phyloP scores from a whole-genome alignment of 2,329 filamentous ascomycete species.

The Fusarium piperis region DNA sequence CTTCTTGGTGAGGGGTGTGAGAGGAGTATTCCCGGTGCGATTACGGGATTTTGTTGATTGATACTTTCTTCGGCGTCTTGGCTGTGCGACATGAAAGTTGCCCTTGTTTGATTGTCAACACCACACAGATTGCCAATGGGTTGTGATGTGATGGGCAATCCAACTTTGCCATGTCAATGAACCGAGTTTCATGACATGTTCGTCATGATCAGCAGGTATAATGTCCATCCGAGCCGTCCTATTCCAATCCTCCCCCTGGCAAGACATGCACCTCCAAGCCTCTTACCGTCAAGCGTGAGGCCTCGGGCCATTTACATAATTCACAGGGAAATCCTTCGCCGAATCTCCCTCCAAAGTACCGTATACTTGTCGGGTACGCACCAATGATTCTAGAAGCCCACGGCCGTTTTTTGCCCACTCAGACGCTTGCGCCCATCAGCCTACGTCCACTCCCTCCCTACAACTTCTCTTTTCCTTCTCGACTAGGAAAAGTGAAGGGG shows the following conservation, averaged over 20 bases:
- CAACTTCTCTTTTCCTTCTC: background rate
- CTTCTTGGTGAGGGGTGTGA: background rate
- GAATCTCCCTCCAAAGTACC: slow-evolving; percentile 16
- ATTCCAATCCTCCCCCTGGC: background rate
- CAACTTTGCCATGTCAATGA: background rate
- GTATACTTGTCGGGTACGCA: slow-evolving; percentile 21
- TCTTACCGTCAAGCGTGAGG: background rate
- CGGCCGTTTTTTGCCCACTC: background rate
- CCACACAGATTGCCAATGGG: background rate
- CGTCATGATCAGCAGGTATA: background rate
- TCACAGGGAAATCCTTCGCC: background rate
- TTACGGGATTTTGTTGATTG: background rate
- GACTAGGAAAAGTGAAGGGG: background rate
- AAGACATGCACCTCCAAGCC: background rate
- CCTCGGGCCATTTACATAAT: slow-evolving; percentile 24
- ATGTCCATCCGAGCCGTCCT: background rate
- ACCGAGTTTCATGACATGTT: background rate
- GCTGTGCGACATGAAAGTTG: background rate
- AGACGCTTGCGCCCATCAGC: slow-evolving; percentile 11
- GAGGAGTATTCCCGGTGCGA: background rate
- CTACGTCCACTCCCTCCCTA: slow-evolving; percentile 15
- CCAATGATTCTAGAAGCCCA: slow-evolving; percentile 20
- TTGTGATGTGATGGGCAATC: background rate
- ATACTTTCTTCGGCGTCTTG: background rate
- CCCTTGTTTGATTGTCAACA: background rate